Evolutionary conservation across 192 early-diverging fungal genomes (phyloP).

Genomic region (Anaeromyces robustus): DNA sequence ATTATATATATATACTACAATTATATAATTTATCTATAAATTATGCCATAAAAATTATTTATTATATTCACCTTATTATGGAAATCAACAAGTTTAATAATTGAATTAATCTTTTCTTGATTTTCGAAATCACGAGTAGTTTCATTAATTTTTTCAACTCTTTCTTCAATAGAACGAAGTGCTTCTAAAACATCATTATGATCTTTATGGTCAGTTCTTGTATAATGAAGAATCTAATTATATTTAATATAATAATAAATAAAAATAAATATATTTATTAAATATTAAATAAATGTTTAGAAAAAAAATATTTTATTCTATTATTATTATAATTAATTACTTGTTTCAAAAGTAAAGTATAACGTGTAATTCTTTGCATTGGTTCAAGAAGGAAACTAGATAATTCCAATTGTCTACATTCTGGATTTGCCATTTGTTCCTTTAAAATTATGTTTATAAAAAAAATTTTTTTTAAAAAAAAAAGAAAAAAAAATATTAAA

Average conservation of each 20-base stretch:
- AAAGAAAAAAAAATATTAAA: constrained; percentile 1
- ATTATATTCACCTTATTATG: constrained; percentile 23
- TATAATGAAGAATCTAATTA: constrained; percentile 35
- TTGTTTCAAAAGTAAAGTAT: constrained; percentile 32
- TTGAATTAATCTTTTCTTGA: constrained; percentile 26
- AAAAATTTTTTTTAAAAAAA: neutral
- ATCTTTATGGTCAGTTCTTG: constrained; percentile 27
- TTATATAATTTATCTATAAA: no score
- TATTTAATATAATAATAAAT: no score
- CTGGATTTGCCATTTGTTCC: constrained; percentile 33
- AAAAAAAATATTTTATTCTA: no score
- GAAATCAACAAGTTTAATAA: constrained; percentile 37
- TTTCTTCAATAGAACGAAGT: constrained; percentile 19
- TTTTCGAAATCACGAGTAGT: constrained; percentile 26
- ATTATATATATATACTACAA: neutral
- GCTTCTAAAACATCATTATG: constrained; percentile 20
- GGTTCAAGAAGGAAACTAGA: constrained; percentile 50
- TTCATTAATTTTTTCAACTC: constrained; percentile 24
- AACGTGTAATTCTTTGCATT: constrained; percentile 42
- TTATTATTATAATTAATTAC: constrained; percentile 9
- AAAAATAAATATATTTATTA: no score
- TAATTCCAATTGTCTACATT: constrained; percentile 56
- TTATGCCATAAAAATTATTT: no score
- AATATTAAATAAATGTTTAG: no score
- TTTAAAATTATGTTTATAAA: constrained; percentile 7